Evolutionary conservation across 352 stramenopile species (phyloP), one percentile per base, ranked within the genome.

Genomic region (Peronospora belbahrii): DNA sequence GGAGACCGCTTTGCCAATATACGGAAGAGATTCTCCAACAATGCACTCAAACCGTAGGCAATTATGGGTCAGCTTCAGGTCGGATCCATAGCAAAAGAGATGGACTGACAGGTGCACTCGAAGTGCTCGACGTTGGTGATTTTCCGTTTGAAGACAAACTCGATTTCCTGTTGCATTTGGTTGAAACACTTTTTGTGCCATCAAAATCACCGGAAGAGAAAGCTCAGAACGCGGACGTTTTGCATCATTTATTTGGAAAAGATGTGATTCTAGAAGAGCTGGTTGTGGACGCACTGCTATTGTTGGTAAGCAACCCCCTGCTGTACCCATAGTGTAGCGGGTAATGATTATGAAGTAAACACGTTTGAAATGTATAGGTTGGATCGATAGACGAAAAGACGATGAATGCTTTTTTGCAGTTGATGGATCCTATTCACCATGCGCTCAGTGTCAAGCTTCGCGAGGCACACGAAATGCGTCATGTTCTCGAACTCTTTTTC

Each of bases 101-200:
- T 39, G 64, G 71, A 6, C 48, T 89, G 2, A 52, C 70, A 17
- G 78, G 78, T 15, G 75, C 71, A 6, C 62, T 89, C 4, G 86
- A 86, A 34, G 61, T 86, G 4, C 49, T 92, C 19, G 67, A 86
- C 42, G 51, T 62, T 3, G 66, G 63, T 14, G 49, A 62, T 20
- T 83, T 90, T 35, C 65, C 78, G 2, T 37, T 85, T 8, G 61
- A 85, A 46, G 74, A 85, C 44, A 92, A 92, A 25, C 56, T 90
- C 0, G 54, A 70, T 5, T 62, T 89, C 38, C 36, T 89, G 3
- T 34, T 89, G 19, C 70, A 82, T 20, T 46, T 89, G 42, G 56
- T 85, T n/a, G 64, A 81, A 27, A 62, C 59, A 11, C 52, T 88
- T 0, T 49, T 83, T 11, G 59, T 72, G 10, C 13, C 58, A 40